Evolutionary conservation across 2,329 filamentous ascomycete species (phyloP), one percentile per base, ranked within the genome.

Genomic region (Epichloe sp.): DNA sequence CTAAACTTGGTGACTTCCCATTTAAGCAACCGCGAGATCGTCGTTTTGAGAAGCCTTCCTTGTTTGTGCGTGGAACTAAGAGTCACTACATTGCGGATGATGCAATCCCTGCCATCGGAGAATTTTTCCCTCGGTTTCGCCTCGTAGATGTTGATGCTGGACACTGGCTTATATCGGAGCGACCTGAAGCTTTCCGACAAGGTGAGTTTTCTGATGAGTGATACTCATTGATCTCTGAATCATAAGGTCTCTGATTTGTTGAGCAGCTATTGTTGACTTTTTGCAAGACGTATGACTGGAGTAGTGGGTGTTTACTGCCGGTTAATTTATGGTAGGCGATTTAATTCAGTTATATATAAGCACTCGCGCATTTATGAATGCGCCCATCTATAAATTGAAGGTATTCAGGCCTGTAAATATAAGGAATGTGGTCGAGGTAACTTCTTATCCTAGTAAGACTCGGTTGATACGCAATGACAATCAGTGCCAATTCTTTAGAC

Each of bases 161-260:
- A 0, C 88, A 95, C 65, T 95, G 88, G 88, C 72, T 95, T 5
- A 89, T 91, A 55, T 88, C 86, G n/a, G 88, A 95, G 71, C 83
- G 88, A 59, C 88, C 88, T 0, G 81, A 88, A 62, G 82, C 75
- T 10, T 95, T 95, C 57, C 79, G 83, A 62, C 71, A 78, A 74
- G 83, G 86, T 88, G 17, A 44, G 47, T 31, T 14, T 2, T 10
- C 11, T 23, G 44, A 8, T 10, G 8, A 23, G 12, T 43, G 12
- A 8, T 23, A 5, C 42, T n/a, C 21, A 26, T 21, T 10, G 7
- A 36, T 36, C 4, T 35, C 21, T 31, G n/a, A 6, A 21, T 2
- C n/a, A 23, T 3, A 6, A 15, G 37, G 35, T 15, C 19, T 17
- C 38, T 51, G 34, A 53, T 12, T 47, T 31, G 5, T 19, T n/a